Conservation (phyloP, 1,284 basidiomycete species). For the Anthracocystis walkeri region DNA sequence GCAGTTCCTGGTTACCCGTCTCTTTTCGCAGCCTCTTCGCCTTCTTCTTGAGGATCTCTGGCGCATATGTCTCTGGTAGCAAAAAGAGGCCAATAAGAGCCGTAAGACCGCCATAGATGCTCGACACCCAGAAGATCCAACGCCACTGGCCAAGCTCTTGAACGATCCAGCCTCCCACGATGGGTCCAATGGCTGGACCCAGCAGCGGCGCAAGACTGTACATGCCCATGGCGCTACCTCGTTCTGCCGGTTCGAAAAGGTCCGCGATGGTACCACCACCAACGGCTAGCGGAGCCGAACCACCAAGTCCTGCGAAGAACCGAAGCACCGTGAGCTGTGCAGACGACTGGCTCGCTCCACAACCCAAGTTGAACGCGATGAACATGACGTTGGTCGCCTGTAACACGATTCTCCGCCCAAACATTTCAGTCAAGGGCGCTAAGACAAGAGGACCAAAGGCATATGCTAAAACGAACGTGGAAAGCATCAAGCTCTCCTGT, state of each 20-base stretch:
- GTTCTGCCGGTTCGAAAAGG: slow-evolving; percentile 77
- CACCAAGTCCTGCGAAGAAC: slow-evolving; percentile 77
- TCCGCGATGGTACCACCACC: slow-evolving; percentile 74
- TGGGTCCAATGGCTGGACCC: slow-evolving; percentile 54
- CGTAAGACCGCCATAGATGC: slow-evolving; percentile 50
- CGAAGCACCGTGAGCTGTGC: slow-evolving; percentile 73
- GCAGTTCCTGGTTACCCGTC: slow-evolving; percentile 61
- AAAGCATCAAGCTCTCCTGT: slow-evolving; percentile 52
- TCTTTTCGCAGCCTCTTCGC: slow-evolving; percentile 72
- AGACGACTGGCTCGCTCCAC: slow-evolving; percentile 46
- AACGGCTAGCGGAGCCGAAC: slow-evolving; percentile 72
- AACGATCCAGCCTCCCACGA: slow-evolving; percentile 53
- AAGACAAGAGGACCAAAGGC: slow-evolving; percentile 58
- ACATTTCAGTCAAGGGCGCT: slow-evolving; percentile 75
- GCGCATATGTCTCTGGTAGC: slow-evolving; percentile 68
- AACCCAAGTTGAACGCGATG: slow-evolving; percentile 63
- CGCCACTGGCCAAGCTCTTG: slow-evolving; percentile 49
- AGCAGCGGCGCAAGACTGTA: slow-evolving; percentile 74
- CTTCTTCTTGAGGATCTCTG: slow-evolving; percentile 63
- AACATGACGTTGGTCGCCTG: slow-evolving; percentile 59
- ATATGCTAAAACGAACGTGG: slow-evolving; percentile 60
- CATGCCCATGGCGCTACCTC: slow-evolving; percentile 78
- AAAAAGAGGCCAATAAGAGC: slow-evolving; percentile 54
- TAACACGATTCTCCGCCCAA: slow-evolving; percentile 65
- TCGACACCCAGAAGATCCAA: slow-evolving; percentile 56